Evolutionary conservation across 2,329 filamentous ascomycete genomes (phyloP), one percentile per base, ranked within the genome.

Genomic region (Chrysosporium keratinophilum): DNA sequence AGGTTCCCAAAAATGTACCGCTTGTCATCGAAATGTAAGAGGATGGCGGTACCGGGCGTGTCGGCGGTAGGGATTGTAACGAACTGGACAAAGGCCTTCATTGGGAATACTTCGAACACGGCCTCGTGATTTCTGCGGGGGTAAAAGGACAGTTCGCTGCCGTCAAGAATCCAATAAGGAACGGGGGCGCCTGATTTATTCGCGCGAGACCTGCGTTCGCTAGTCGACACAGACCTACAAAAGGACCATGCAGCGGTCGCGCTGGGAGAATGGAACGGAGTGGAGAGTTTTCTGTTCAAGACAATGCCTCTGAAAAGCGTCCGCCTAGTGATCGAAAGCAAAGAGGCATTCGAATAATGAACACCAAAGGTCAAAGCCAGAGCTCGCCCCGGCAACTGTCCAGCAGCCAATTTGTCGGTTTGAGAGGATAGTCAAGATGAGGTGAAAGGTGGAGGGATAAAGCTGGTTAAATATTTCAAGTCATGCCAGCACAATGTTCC

Each of bases 1-100:
- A 91, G 68, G 62, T 85, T 84, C 17, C 93, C 93, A 64, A 98
- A 85, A 14, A 96, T 61, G 69, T 98, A 98, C 54, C 87, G 80
- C 62, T 85, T 84, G 63, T 82, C 80, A 62, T 91, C 87, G 64
- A 89, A 90, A 65, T 91, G 83, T 5, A 98, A 75, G 37, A 88
- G 67, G 33, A 97, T 68, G 48, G 81, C 79, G 1, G 88, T 87
- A 52, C 91, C 91, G 0, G 84, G 80, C 17, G 89, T 95, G 70
- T 98, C 93, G 56, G 84, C 85, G 60, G 91, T 93, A 12, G 91
- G 91, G 56, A 85, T 86, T 15, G 84, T 85, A 57, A 91, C 69
- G 62, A 97, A 72, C 67, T 94, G 84, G 54, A 90, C 76, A 62
- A 76, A 81, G 65, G 78, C 84, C 61, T 83, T 78, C 90, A 95